phyloP scores from a whole-genome alignment of 345 rosid species.

The Syzygium grande region DNA sequence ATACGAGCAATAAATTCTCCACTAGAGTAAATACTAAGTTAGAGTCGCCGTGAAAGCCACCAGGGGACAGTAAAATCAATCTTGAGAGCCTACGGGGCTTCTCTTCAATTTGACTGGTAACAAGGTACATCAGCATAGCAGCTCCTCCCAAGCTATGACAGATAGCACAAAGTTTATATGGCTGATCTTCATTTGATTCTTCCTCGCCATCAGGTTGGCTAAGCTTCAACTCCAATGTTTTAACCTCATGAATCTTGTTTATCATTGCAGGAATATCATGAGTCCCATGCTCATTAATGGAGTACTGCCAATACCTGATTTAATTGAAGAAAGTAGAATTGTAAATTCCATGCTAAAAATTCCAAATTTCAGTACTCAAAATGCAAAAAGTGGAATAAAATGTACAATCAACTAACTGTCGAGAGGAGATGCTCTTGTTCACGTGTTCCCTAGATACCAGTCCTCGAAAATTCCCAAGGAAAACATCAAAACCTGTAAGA shows the following conservation, averaged over 20 bases:
- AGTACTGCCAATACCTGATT: slow-evolving; percentile 86
- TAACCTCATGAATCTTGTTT: slow-evolving; percentile 82
- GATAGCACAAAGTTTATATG: slow-evolving; percentile 82
- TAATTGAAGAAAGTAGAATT: neutral
- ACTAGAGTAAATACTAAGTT: slow-evolving; percentile 40
- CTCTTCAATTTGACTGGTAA: slow-evolving; percentile 54
- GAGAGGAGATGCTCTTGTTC: slow-evolving; percentile 29
- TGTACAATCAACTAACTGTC: slow-evolving; percentile 12
- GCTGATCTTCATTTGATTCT: slow-evolving; percentile 50
- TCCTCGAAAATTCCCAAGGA: slow-evolving; percentile 42
- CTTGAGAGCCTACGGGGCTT: slow-evolving; percentile 85
- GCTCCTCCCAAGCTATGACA: slow-evolving; percentile 98
- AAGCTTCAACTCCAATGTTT: slow-evolving; percentile 69
- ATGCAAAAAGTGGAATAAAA: neutral
- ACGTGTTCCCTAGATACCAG: slow-evolving; percentile 38
- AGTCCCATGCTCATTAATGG: slow-evolving; percentile 88
- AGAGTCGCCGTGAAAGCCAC: slow-evolving; percentile 90
- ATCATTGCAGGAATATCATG: slow-evolving; percentile 95
- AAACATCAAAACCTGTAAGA: slow-evolving; percentile 37
- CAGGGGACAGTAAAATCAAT: slow-evolving; percentile 77
- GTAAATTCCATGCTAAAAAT: neutral
- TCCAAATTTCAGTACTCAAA: neutral
- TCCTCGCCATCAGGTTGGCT: slow-evolving; percentile 45
- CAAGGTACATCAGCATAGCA: slow-evolving; percentile 68
- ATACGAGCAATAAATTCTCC: slow-evolving; percentile 44